Conservation (phyloP, 192 early-diverging fungal species). For the Chytriomyces sp. region DNA sequence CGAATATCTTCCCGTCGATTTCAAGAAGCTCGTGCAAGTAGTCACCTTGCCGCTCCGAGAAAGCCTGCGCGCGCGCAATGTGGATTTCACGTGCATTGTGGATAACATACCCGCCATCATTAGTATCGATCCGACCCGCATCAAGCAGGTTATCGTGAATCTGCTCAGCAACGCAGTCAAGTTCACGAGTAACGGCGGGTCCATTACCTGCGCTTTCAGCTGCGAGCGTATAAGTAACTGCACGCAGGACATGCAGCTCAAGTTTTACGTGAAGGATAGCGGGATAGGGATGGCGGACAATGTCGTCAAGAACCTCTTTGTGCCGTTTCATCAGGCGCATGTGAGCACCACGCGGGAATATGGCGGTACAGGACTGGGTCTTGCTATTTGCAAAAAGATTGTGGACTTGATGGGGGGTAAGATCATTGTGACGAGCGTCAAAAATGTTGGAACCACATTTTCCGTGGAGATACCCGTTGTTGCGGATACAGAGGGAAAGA, state of each 20-base stretch:
- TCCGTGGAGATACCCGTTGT: conserved; percentile 6
- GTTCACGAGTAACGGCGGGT: conserved; percentile 6
- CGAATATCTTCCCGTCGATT: neutral
- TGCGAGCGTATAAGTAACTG: no score
- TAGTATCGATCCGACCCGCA: neutral
- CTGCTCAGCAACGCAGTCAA: conserved; percentile 23
- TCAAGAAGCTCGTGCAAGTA: neutral
- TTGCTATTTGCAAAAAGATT: conserved; percentile 82
- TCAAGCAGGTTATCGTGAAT: conserved; percentile 15
- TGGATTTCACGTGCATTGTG: neutral
- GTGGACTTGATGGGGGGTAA: conserved; percentile 25
- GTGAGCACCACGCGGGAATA: conserved; percentile 51
- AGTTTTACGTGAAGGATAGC: neutral
- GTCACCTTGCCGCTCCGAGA: neutral
- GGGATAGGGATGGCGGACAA: conserved; percentile 4
- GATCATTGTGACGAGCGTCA: conserved; percentile 5
- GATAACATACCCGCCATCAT: neutral
- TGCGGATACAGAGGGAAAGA: no score
- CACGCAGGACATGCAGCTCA: neutral
- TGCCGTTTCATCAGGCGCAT: neutral
- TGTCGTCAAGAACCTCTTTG: conserved; percentile 8
- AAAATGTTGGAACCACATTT: conserved; percentile 11
- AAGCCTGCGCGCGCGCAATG: neutral
- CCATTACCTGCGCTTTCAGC: neutral
- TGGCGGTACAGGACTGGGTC: conserved; percentile 83